Conservation (phyloP, 164 flowering plant genomes). For the Dillenia suffruticosa region DNA sequence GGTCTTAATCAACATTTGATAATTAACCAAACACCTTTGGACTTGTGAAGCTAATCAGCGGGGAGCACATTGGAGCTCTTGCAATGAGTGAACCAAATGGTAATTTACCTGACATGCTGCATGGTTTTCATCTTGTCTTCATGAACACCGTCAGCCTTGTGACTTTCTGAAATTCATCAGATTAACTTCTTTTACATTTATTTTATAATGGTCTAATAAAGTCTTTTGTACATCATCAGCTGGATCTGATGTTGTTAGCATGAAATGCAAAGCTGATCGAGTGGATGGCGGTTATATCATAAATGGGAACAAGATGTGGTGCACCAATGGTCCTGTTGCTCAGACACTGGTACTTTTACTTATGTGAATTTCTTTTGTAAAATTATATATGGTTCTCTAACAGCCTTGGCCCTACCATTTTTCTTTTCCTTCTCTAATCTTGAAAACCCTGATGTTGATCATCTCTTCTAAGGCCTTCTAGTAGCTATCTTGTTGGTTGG, state of each 20-base stretch:
- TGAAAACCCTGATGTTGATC: too few species aligned
- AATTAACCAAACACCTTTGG: too few species aligned
- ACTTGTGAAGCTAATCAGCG: slow-evolving; percentile 80
- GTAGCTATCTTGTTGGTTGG: too few species aligned
- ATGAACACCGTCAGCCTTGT: neutral
- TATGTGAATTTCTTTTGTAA: slow-evolving; percentile 1
- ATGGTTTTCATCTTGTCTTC: slow-evolving; percentile 5
- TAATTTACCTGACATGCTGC: slow-evolving; percentile 21
- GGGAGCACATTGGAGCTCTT: slow-evolving; percentile 98
- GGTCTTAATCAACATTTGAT: too few species aligned
- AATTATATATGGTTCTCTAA: neutral
- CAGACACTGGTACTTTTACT: slow-evolving; percentile 64
- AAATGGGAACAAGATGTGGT: slow-evolving; percentile 99
- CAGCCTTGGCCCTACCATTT: too few species aligned
- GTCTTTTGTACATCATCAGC: slow-evolving; percentile 40
- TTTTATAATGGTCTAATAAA: neutral
- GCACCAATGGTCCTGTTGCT: slow-evolving; percentile 94
- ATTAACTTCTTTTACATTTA: neutral
- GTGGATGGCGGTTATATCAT: slow-evolving; percentile 88
- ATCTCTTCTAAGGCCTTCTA: too few species aligned
- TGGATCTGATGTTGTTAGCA: slow-evolving; percentile 99
- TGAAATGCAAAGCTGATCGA: slow-evolving; percentile 97
- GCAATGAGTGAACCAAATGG: slow-evolving; percentile 99
- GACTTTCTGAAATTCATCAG: too few species aligned
- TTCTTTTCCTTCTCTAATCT: too few species aligned